Evolutionary conservation across 768 basidiomycete genomes (phyloP).

Genomic region (Leccinum barrowsii): DNA sequence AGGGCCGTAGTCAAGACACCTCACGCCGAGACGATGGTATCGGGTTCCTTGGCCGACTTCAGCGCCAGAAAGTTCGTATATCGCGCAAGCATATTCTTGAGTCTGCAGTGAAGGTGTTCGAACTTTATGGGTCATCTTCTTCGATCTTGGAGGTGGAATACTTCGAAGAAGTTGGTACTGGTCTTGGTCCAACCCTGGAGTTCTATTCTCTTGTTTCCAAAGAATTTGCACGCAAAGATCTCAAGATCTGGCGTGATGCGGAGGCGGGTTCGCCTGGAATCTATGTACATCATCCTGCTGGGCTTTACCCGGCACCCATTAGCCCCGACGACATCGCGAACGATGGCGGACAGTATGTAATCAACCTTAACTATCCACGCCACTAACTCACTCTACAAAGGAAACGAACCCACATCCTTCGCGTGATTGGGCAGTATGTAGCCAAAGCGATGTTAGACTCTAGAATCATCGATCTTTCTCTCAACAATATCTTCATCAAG

Average conservation of each 20-base stretch:
- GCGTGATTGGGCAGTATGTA: slow-evolving; percentile 92
- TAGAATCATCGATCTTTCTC: slow-evolving; percentile 91
- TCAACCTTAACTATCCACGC: neutral
- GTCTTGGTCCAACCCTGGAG: slow-evolving; percentile 94
- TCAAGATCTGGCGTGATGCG: slow-evolving; percentile 90
- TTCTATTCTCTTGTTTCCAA: slow-evolving; percentile 97
- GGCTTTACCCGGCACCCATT: slow-evolving; percentile 87
- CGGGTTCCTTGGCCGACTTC: slow-evolving; percentile 86
- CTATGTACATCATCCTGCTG: slow-evolving; percentile 81
- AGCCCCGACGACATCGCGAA: slow-evolving; percentile 62
- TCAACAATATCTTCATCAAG: slow-evolving; percentile 95
- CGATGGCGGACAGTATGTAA: slow-evolving; percentile 71
- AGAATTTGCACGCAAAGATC: slow-evolving; percentile 85
- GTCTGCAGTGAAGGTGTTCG: slow-evolving; percentile 94
- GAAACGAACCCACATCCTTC: slow-evolving; percentile 82
- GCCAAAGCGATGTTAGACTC: slow-evolving; percentile 97
- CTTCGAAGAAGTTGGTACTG: slow-evolving; percentile 98
- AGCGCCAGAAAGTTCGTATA: slow-evolving; percentile 95
- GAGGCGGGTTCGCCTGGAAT: slow-evolving; percentile 57
- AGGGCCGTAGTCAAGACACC: slow-evolving; percentile 71
- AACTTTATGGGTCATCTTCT: slow-evolving; percentile 91
- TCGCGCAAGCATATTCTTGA: slow-evolving; percentile 93
- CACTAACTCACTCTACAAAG: slow-evolving; percentile 35
- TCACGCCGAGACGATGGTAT: slow-evolving; percentile 87
- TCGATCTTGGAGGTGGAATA: slow-evolving; percentile 97